Evolutionary conservation across 2,329 filamentous ascomycete genomes (phyloP).

Genomic region (Claviceps sp.): DNA sequence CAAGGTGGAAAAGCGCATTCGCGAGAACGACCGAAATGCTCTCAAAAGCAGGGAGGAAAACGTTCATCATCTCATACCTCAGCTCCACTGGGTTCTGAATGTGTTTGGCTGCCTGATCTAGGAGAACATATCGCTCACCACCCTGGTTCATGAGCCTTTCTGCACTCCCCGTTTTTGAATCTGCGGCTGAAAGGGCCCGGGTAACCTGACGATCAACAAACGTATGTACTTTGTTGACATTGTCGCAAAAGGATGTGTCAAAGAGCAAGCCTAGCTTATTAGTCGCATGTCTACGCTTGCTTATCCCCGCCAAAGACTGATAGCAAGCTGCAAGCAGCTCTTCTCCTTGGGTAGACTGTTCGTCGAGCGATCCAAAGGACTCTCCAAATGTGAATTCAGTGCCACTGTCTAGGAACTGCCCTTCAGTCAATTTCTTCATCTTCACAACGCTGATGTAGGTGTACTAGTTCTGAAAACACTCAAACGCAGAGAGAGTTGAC

Average conservation of each 20-base stretch:
- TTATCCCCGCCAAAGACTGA: slow-evolving; percentile 1
- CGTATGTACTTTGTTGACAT: slow-evolving; percentile 3
- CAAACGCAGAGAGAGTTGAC: not conserved
- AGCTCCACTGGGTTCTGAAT: slow-evolving; percentile 1
- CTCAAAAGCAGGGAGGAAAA: slow-evolving; percentile 5
- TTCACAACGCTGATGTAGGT: not conserved
- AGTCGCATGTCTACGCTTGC: slow-evolving; percentile 1
- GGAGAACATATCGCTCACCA: slow-evolving; percentile 1
- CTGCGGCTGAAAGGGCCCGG: not conserved
- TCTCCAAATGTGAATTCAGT: slow-evolving; percentile 6
- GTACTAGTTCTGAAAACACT: not conserved
- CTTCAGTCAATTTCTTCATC: not conserved
- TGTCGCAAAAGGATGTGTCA: not conserved
- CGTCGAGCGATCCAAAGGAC: slow-evolving; percentile 1
- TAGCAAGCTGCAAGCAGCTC: slow-evolving; percentile 2
- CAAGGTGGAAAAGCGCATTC: slow-evolving; percentile 4
- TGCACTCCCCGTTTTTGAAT: not conserved
- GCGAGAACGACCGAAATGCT: slow-evolving; percentile 1
- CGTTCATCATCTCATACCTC: slow-evolving; percentile 5
- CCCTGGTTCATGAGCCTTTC: not conserved
- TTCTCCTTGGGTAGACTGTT: slow-evolving; percentile 1
- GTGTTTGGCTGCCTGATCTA: slow-evolving; percentile 3
- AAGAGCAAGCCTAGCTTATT: not conserved
- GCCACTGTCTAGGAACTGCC: slow-evolving; percentile 4
- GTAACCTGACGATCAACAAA: slow-evolving; percentile 5